Evolutionary conservation across 2,329 filamentous ascomycete species (phyloP), one percentile per base, ranked within the genome.

Genomic region (Malbranchea zuffiana): DNA sequence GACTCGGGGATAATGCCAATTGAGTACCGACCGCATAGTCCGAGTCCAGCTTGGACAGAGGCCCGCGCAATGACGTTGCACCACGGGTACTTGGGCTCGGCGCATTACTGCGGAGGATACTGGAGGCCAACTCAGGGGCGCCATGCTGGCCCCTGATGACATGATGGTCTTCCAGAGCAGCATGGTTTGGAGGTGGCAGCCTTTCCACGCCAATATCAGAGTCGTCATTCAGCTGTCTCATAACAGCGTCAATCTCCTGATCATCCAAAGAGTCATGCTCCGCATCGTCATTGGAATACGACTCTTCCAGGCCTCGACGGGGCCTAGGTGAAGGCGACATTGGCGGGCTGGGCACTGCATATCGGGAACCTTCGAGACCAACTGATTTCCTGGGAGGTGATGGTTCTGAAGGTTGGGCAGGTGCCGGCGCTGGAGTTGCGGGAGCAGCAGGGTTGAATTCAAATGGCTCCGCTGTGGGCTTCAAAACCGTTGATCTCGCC

Each of bases 171-270:
- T 40, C 24, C 16, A 36, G 33, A 2, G 37, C 26, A 35, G 26
- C 27, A 29, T 42, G 39, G 12, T 46, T 35, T 12, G 60, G 57
- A 8, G 61, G 61, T 17, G 49, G 55, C n/a, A 57, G 46, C 50
- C 77, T 78, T 52, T 85, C 82, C 41, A 85, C 74, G 8, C 82
- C 82, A 55, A 81, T 74, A 35, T 80, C 77, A 1, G 80, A 81
- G 46, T 85, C 76, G 32, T 69, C 74, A 49, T 85, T 80, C 49
- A 95, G 72, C 42, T 90, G 80, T 46, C 80, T 75, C 85, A 96
- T 94, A 35, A 95, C 78, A 29, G 81, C 84, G 63, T 95, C 87
- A 50, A 95, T 87, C 53, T 95, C 86, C 47, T 88, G 52, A 23
- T 59, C 57, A 38, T 63, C 49, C n/a, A 49, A 50, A 1, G 60